These are phyloP conservation scores for Colletotrichum filicis DNA, from an alignment of 2,329 filamentous ascomycete species.

Conservation along the genomic window DNA sequence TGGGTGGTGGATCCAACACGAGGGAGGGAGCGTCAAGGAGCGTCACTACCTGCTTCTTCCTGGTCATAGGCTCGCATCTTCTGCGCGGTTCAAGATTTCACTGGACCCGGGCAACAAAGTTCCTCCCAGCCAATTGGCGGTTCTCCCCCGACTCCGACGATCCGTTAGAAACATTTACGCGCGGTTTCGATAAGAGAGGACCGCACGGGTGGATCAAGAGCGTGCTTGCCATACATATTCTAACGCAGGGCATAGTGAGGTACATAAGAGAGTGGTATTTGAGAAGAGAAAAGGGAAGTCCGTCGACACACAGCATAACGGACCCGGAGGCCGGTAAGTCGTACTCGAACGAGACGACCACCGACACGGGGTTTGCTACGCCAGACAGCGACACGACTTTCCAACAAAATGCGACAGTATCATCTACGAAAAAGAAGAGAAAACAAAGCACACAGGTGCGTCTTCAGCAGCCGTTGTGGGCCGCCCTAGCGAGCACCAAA, in stretches of 20 bases:
- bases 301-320: constrained; percentile 56
- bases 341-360: constrained; percentile 44
- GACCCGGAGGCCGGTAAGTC: constrained; percentile 74
- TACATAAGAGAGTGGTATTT: constrained; percentile 78
- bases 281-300: constrained; percentile 66
- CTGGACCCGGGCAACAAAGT: constrained; percentile 57
- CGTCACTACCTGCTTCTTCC: constrained; percentile 76
- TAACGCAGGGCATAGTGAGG: constrained; percentile 78
- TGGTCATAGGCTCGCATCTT: constrained; percentile 69
- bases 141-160: constrained; percentile 57
- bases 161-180: constrained; percentile 56
- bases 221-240: constrained; percentile 78
- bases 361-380: constrained; percentile 61
- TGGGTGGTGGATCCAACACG: constrained; percentile 82
- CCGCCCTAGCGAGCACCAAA: constrained; percentile 93
- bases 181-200: constrained; percentile 65
- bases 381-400: constrained; percentile 63
- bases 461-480: constrained; percentile 93
- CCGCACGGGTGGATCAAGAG: constrained; percentile 75
- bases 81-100: constrained; percentile 60
- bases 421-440: constrained; percentile 82
- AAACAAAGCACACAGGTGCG: constrained; percentile 93
- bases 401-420: constrained; percentile 65
- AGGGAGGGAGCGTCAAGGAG: constrained; percentile 77
- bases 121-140: constrained; percentile 59